These are phyloP conservation scores for Ulmus americana DNA, from an alignment of 331 rosid genomes.

Conservation along the genomic window DNA sequence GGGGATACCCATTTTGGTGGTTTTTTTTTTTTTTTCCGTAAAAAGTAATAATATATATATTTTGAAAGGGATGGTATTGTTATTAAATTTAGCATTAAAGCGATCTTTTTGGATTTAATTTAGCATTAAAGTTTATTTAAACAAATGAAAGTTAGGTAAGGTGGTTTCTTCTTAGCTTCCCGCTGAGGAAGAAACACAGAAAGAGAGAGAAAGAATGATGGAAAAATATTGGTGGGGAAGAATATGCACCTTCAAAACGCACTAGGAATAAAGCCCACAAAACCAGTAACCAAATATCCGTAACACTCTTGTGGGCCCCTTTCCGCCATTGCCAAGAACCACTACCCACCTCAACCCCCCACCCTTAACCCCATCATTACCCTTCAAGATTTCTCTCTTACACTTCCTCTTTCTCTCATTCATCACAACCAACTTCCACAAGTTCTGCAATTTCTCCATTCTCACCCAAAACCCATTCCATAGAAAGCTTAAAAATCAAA, in stretches of 20 bases:
- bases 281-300: conserved; percentile 20
- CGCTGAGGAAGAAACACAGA: too few species aligned
- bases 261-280: conserved; percentile 36
- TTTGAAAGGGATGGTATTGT: too few species aligned
- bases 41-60: too few species aligned
- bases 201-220: conserved; percentile 26
- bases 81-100: too few species aligned
- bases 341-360: conserved; percentile 36
- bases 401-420: conserved; percentile 19
- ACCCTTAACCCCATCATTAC: conserved; percentile 62
- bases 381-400: conserved; percentile 41
- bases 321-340: conserved; percentile 53
- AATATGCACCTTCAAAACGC: conserved; percentile 46
- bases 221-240: conserved; percentile 43
- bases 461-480: background rate
- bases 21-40: too few species aligned
- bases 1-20: too few species aligned
- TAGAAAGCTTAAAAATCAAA: background rate
- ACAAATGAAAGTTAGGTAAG: conserved; percentile 1
- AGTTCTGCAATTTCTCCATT: background rate
- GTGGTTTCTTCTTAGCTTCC: conserved; percentile 1
- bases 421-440: conserved; percentile 27
- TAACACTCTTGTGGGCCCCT: conserved; percentile 42
- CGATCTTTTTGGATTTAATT: too few species aligned
- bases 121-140: too few species aligned